Evolutionary conservation across 768 basidiomycete species (phyloP), one percentile per base, ranked within the genome.

Genomic region (Thelephora aurantiotincta): DNA sequence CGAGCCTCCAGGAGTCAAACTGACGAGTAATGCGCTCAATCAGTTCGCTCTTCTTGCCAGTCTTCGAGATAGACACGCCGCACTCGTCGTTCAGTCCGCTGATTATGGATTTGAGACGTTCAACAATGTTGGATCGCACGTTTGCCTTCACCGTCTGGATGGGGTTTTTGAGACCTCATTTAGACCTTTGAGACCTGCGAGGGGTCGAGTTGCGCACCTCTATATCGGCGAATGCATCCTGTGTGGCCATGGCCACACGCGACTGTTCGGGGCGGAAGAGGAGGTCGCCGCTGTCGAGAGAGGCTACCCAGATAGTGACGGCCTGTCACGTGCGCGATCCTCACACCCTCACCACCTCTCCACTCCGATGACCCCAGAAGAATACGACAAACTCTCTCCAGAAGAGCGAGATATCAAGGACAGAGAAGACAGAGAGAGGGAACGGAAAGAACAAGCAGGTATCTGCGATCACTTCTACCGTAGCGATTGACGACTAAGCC

Each of bases 21-120:
- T 71, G 66, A 6, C 55, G 54, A 41, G 74, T 63, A 51, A 91
- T 80, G 51, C 84, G 73, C 60, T 88, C 83, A 58, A 89, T 87
- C 43, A 90, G 73, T 33, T 90, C 89, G 55, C 87, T 82, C 59
- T 91, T 91, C 68, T 84, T 89, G 22, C 88, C 88, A 11, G 83
- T 72, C 63, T 85, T 87, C 47, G 74, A 68, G 23, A 88, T 67
- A 54, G 73, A 71, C 3, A 76, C 74, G 46, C 66, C 65, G 58
- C 86, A 88, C 60, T 87, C 80, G 34, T 85, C 83, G 66, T 87
- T 88, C 54, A 90, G 70, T 20, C 80, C 81, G 35, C 69, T 62
- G 49, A 91, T 68, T 55, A 91, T 85, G 59, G 82, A 80, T 63
- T 91, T 90, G 53, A 91, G 75, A 63, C 71, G 78, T 63, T 89